A percentile compares a stretch with the other conserved stretches of the same genome.
Evolutionary conservation across 495 filamentous ascomycete species (phyloP).

Genomic region (Neurospora sp.): DNA sequence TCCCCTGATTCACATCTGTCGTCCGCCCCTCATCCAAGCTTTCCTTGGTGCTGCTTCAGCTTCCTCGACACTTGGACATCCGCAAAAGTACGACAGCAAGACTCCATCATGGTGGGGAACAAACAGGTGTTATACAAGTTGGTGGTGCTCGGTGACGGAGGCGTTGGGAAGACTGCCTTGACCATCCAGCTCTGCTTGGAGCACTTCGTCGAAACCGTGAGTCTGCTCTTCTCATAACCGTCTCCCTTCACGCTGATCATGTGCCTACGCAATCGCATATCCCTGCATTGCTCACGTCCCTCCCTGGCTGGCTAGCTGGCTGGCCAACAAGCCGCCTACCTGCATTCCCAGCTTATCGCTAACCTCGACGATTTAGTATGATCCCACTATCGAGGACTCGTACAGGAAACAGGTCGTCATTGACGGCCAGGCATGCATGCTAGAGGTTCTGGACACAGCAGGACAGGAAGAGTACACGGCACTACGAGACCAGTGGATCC

Average conservation of each 20-base stretch:
- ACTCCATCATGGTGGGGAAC: slow-evolving; percentile 39
- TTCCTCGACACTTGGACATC: slow-evolving; percentile 7
- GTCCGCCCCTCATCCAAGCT: slow-evolving; percentile 6
- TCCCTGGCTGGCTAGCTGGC: neutral
- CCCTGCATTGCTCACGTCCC: neutral
- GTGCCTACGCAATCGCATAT: neutral
- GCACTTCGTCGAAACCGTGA: slow-evolving; percentile 50
- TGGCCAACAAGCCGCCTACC: neutral
- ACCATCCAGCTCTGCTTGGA: slow-evolving; percentile 84
- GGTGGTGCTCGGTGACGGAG: slow-evolving; percentile 78
- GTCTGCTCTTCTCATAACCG: slow-evolving; percentile 9
- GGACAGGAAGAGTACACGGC: slow-evolving; percentile 99
- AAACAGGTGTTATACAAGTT: slow-evolving; percentile 97
- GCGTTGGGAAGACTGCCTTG: slow-evolving; percentile 90
- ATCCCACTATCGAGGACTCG: slow-evolving; percentile 95
- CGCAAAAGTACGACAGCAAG: slow-evolving; percentile 1
- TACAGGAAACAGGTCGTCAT: slow-evolving; percentile 99
- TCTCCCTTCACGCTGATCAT: neutral
- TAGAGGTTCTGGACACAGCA: slow-evolving; percentile 95
- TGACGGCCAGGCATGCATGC: slow-evolving; percentile 92
- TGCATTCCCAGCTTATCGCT: neutral
- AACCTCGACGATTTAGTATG: slow-evolving; percentile 47
- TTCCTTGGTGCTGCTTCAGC: slow-evolving; percentile 1
- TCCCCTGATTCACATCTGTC: neutral
- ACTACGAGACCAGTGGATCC: slow-evolving; percentile 94